Evolutionary conservation across 306 rosid genomes (phyloP), one percentile per base, ranked within the genome.

Genomic region (Heteromeles arbutifolia): DNA sequence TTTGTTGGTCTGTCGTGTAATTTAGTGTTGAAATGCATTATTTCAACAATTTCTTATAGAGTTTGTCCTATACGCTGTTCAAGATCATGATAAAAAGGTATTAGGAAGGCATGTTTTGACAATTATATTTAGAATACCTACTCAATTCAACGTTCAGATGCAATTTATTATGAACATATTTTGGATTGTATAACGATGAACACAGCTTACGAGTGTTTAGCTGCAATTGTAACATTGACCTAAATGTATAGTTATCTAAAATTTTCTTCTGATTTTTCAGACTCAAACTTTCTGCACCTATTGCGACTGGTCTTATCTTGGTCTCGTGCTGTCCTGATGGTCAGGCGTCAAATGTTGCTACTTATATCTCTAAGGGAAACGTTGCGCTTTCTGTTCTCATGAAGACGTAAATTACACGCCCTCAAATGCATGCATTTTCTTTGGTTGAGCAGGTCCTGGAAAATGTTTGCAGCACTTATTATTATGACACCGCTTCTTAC

Each of bases 321-420:
- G 97, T 95, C 77, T 92, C 98, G 32, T 92, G 98, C 88, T 95
- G 98, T 87, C 97, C 97, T 72, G 97, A 97, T 79, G 97, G 97
- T 67, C 97, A 95, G 85, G 98, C 98, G 64, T 95, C 98, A 78
- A 92, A 95, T 77, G 98, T 92, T 79, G 97, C 98, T 25, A 95
- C 97, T 67, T 92, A 89, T 86, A 92, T 95, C 79, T 87, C 97
- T 32, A 95, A 89, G 82, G 99, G 99, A 82, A 95, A 95, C 65
- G 97, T 95, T 50, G 99, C 99, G 67, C 93, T 93, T 59, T 93
- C 97, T 62, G 97, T 93, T 85, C 97, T 93, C 66, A 89, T 91
- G 96, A 92, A 97, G 69, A 95, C 89, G 99, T 92, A 92, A 77
- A 90, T 76, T 70, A 80, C 48, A 73, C 48, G 28, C 43, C 43